Evolutionary conservation across 1,284 basidiomycete genomes (phyloP), one percentile per base, ranked within the genome.

Genomic region (Malassezia cuniculi): DNA sequence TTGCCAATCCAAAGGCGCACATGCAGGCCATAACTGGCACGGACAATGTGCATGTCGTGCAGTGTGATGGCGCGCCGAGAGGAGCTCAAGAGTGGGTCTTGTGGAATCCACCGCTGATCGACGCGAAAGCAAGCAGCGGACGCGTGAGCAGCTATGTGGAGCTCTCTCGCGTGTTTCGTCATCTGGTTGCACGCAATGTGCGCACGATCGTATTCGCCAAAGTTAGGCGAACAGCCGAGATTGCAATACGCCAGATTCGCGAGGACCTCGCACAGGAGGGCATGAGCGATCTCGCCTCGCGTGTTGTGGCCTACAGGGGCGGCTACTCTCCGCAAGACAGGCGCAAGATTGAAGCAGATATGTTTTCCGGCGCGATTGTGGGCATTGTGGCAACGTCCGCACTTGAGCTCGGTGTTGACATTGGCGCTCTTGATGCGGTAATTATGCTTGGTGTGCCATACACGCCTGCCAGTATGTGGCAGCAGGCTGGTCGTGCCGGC

Each of bases 321-420:
- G 86, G 79, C 7, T 82, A 81, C 54, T 45, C 48, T 16, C 47
- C 28, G 2, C 52, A 85, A 76, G 85, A 87, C 60, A 76, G 86
- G 22, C 75, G 86, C 19, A 73, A 72, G 48, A 87, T 90, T 33
- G 86, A 90, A 61, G 72, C 76, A 34, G 81, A 87, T 54, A 85
- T 86, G 18, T 89, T 87, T 58, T 78, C 78, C 1, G 85, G 85
- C 0, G 74, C 77, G 47, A 70, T 87, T 9, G 73, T 89, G 0
- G 70, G 86, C 5, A 82, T 90, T 31, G 74, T 90, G n/a, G 83
- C 85, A 0, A 90, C 85, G 0, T 86, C 85, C 47, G 86, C 85
- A 0, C 73, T 90, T 10, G 86, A 90, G 66, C 75, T 90, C 1
- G 85, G 86, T 24, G 81, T 90, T 20, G 85, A 90, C 57, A 89